A percentile compares a stretch with the other conserved stretches of the same genome.
These are phyloP conservation scores for Ceratopteris richardii DNA, from an alignment of 75 land plant species.

Conservation along the genomic window DNA sequence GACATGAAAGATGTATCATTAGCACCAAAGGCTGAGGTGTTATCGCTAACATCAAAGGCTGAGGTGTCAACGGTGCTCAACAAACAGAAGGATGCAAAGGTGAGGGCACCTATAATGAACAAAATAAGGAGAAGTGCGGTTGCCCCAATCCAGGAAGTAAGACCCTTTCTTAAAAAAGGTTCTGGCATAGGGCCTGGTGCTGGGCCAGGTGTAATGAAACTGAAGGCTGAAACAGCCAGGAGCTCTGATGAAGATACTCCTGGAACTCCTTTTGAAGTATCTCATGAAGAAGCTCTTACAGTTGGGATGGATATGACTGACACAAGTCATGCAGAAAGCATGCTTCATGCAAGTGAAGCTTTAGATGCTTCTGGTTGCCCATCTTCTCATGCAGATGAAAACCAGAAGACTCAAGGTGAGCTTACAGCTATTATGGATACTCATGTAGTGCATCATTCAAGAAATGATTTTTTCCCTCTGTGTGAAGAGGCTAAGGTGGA, in stretches of 20 bases:
- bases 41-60: conserved; percentile 12
- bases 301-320: conserved; percentile 15
- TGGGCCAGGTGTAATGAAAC: conserved; percentile 37
- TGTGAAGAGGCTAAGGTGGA: not conserved
- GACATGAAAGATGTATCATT: too few relatives aligned
- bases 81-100: conserved; percentile 27
- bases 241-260: conserved; percentile 9
- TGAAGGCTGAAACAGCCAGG: conserved; percentile 14
- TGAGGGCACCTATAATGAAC: conserved; percentile 15
- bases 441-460: not conserved
- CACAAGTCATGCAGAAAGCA: not conserved
- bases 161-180: conserved; percentile 67
- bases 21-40: too few relatives aligned
- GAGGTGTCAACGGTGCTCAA: conserved; percentile 25
- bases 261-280: not conserved
- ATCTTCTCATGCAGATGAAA: not conserved
- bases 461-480: not conserved
- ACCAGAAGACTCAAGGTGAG: too few relatives aligned
- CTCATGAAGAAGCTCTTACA: conserved; percentile 25
- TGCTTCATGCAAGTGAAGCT: not conserved
- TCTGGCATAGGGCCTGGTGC: conserved; percentile 53
- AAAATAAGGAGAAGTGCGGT: conserved; percentile 25
- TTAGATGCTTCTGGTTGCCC: not conserved
- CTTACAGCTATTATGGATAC: not conserved
- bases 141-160: conserved; percentile 28